Percentiles rank a stretch among this genome's conserved stretches.
Evolutionary conservation across 176 grass and related monocot species (phyloP).

Genomic region (Carex scoparia): DNA sequence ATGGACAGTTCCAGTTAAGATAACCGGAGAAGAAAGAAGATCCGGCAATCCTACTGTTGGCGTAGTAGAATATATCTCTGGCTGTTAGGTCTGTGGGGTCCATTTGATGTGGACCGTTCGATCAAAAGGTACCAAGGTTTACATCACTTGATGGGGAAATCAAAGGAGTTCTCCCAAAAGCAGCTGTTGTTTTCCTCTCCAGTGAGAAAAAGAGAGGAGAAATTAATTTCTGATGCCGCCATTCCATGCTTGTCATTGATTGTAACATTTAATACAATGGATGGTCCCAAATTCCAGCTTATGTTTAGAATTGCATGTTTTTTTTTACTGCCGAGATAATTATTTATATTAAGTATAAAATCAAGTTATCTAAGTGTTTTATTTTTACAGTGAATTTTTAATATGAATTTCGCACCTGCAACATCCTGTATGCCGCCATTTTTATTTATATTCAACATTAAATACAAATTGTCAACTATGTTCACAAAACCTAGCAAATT

Average conservation of each 20-base stretch:
- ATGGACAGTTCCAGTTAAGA: background rate
- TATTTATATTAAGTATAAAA: too few relatives aligned
- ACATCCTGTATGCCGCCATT: too few relatives aligned
- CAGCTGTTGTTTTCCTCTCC: background rate
- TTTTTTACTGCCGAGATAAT: too few relatives aligned
- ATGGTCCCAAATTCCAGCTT: background rate
- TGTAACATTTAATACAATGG: background rate
- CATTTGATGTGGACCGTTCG: slow-evolving; percentile 31
- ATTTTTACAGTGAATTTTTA: too few relatives aligned
- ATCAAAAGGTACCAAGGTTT: slow-evolving; percentile 18
- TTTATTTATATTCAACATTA: too few relatives aligned
- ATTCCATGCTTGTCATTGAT: background rate
- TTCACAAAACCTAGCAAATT: too few relatives aligned
- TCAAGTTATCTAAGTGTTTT: too few relatives aligned
- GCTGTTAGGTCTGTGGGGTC: slow-evolving; percentile 25
- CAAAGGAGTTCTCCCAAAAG: background rate
- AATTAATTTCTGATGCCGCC: background rate
- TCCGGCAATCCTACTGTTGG: background rate
- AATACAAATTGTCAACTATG: too few relatives aligned
- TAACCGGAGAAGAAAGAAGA: background rate
- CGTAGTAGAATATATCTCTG: slow-evolving; percentile 13
- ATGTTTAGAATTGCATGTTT: too few relatives aligned
- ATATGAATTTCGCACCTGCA: too few relatives aligned
- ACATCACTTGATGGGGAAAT: slow-evolving; percentile 1
- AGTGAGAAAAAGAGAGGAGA: background rate